Evolutionary conservation across 352 stramenopile species (phyloP), one percentile per base, ranked within the genome.

Genomic region (Pythium utonaiense): DNA sequence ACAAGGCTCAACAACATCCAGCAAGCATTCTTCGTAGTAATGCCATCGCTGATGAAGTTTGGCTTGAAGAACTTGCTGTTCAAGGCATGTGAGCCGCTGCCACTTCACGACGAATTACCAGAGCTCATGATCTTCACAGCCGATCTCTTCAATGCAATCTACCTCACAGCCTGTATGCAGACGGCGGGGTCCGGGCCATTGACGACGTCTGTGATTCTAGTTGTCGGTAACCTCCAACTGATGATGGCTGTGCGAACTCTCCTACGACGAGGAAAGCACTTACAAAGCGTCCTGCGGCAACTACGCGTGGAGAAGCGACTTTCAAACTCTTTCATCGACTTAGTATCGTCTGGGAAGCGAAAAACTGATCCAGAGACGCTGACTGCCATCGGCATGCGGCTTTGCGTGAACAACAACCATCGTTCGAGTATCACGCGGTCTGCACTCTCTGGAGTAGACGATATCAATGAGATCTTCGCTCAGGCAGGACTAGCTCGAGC

Each of bases 131-230:
- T 79, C 12, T 77, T 79, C 38, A 70, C 71, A 0, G 70, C 72
- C 19, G 64, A 80, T 17, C 57, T 80, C 27, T 80, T 79, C 59
- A 74, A 78, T 30, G 36, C 67, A 3, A 41, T 83, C 12, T 83
- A 77, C 41, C 19, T 79, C 8, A 60, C 67, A 3, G 66, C 55
- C 3, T 76, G 67, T 41, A 79, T 81, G 64, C 65, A 79, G n/a
- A 60, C 33, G 8, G 57, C 64, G 10, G 52, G 54, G 17, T 68
- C 66, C 13, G 57, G 42, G 21, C 22, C 52, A 21, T 49, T 61
- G 8, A 57, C 52, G 25, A 55, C 51, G 44, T 41, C 61, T 47
- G 49, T 65, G 21, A 57, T 64, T 31, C 56, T 69, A 2, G 0
- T 44, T 1, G 3, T 69, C 5, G 51, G 52, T 21, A 60, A 44